Percentiles rank a stretch among this genome's conserved stretches.
phyloP scores from a whole-genome alignment of 2,329 filamentous ascomycete species.

The Apiospora malaysiana region DNA sequence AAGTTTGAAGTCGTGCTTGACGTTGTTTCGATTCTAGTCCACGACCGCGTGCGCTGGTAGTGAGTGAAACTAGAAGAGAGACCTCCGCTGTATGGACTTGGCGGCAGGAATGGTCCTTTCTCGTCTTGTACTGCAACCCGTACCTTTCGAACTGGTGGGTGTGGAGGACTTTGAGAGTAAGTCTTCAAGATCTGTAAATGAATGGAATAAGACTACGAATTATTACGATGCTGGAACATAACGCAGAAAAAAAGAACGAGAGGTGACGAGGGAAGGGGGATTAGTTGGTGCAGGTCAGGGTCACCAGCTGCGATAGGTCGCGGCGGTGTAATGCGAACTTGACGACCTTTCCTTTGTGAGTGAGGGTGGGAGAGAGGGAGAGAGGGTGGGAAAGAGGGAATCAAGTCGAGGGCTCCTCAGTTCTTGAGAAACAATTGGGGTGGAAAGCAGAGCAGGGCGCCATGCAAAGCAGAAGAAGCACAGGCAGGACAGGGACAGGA shows the following conservation, averaged over 20 bases:
- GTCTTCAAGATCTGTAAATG: neutral
- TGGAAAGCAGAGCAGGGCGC: neutral
- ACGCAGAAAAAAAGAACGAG: slow-evolving; percentile 13
- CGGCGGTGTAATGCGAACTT: slow-evolving; percentile 18
- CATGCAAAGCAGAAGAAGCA: neutral
- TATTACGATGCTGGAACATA: slow-evolving; percentile 16
- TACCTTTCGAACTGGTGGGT: slow-evolving; percentile 1
- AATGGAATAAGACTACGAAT: slow-evolving; percentile 19
- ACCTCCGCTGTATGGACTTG: slow-evolving; percentile 10
- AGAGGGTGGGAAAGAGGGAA: slow-evolving; percentile 8
- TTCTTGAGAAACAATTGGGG: slow-evolving; percentile 16
- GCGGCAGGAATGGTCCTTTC: neutral
- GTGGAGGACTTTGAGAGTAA: neutral
- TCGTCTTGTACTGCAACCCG: neutral
- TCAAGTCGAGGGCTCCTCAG: slow-evolving; percentile 3
- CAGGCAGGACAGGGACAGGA: neutral
- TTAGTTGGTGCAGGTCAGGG: slow-evolving; percentile 16
- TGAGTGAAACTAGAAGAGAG: slow-evolving; percentile 17
- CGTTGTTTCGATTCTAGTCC: slow-evolving; percentile 1
- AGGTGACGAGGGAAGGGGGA: neutral
- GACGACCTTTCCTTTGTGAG: slow-evolving; percentile 16
- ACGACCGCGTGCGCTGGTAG: neutral
- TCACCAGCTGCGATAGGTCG: slow-evolving; percentile 14
- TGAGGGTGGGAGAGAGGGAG: slow-evolving; percentile 8
- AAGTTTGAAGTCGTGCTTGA: slow-evolving; percentile 11